phyloP scores from a whole-genome alignment of 345 rosid species.

The Arabidopsis arenosa region DNA sequence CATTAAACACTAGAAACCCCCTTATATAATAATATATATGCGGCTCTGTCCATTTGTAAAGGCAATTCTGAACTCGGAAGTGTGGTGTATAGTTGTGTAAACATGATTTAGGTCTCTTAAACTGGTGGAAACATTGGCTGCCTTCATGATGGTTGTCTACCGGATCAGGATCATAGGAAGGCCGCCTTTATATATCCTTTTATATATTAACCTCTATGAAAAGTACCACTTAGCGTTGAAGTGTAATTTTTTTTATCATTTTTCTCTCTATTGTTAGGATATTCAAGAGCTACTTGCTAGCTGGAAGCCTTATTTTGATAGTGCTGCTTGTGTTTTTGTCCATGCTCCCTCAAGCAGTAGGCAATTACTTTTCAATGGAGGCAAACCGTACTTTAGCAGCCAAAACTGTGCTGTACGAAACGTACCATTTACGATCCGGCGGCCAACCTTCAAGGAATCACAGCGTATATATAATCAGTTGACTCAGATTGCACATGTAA shows the following conservation, averaged over 20 bases:
- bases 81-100: constrained; percentile 27
- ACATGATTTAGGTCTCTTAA: constrained; percentile 5
- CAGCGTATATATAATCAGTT: constrained; percentile 68
- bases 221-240: constrained; percentile 9
- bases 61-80: constrained; percentile 17
- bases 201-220: not conserved
- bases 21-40: not conserved
- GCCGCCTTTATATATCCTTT: not conserved
- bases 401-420: constrained; percentile 57
- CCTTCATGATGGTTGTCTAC: constrained; percentile 18
- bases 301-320: constrained; percentile 95
- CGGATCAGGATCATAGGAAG: constrained; percentile 1
- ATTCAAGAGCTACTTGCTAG: constrained; percentile 81
- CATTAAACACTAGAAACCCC: not conserved
- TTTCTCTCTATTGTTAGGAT: constrained; percentile 59
- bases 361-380: constrained; percentile 71
- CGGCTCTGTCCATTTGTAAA: constrained; percentile 9
- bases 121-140: constrained; percentile 3
- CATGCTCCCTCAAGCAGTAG: constrained; percentile 88
- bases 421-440: constrained; percentile 68
- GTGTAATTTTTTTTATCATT: constrained; percentile 27
- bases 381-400: constrained; percentile 70
- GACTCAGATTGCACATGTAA: constrained; percentile 70
- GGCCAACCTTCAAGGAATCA: constrained; percentile 94
- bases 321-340: constrained; percentile 68